Evolutionary conservation across 805 yeast species (phyloP).

Genomic region (Maudiozyma turicensis): DNA sequence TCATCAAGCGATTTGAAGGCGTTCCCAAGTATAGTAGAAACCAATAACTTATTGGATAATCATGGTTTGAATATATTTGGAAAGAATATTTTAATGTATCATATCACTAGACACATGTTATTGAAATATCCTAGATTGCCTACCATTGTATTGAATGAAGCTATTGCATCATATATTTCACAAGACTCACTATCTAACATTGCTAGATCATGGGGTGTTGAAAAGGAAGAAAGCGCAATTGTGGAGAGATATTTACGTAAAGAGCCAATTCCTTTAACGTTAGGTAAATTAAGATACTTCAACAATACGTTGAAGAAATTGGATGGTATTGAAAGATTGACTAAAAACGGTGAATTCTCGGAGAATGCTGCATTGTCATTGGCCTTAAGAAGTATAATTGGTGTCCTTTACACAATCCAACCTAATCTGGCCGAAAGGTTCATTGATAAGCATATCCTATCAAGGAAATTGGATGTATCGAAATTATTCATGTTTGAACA

Average conservation of each 20-base stretch:
- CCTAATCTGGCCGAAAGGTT: constrained; percentile 60
- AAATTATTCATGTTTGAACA: constrained; percentile 70
- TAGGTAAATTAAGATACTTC: constrained; percentile 58
- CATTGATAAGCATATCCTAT: constrained; percentile 62
- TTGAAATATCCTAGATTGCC: constrained; percentile 86
- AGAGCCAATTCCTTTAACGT: constrained; percentile 55
- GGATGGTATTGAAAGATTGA: constrained; percentile 42
- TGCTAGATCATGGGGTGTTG: constrained; percentile 84
- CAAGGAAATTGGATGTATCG: constrained; percentile 70
- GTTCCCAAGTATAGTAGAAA: constrained; percentile 22
- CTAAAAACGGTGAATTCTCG: constrained; percentile 29
- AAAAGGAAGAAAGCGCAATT: constrained; percentile 54
- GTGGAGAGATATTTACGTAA: constrained; percentile 58
- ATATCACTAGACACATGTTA: constrained; percentile 64
- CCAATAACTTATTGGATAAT: constrained; percentile 54
- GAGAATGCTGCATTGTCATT: constrained; percentile 40
- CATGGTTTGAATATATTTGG: constrained; percentile 78
- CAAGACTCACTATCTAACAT: constrained; percentile 52
- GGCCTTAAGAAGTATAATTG: constrained; percentile 73
- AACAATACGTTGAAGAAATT: constrained; percentile 26
- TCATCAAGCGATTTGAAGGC: background rate
- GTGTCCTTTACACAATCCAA: constrained; percentile 49
- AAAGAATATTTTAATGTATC: constrained; percentile 61
- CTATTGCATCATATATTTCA: constrained; percentile 69
- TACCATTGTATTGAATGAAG: constrained; percentile 59